Evolutionary conservation across 345 rosid species (phyloP).

Genomic region (Noccaea bulbosa): DNA sequence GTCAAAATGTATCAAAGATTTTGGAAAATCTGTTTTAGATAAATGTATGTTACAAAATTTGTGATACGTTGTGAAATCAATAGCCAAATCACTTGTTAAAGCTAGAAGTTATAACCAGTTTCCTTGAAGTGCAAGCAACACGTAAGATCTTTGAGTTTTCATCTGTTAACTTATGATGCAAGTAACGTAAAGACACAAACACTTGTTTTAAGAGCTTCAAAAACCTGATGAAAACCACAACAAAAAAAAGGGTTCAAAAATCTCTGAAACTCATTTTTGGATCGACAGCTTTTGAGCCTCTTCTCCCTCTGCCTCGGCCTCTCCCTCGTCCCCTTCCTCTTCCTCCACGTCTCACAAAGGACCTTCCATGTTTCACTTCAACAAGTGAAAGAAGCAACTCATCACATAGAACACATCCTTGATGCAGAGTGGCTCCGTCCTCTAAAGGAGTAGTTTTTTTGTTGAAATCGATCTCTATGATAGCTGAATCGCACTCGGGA

Average conservation of each 20-base stretch:
- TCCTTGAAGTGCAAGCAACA: neutral
- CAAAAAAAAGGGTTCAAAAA: conserved; percentile 22
- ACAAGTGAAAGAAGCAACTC: conserved; percentile 88
- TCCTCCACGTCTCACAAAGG: conserved; percentile 65
- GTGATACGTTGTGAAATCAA: neutral
- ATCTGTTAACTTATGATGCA: conserved; percentile 14
- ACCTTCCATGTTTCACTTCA: conserved; percentile 84
- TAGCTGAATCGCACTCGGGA: conserved; percentile 74
- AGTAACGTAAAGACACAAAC: neutral
- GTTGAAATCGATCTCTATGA: conserved; percentile 89
- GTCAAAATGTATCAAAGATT: conserved; percentile 23
- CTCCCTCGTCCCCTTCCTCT: conserved; percentile 77
- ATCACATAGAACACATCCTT: conserved; percentile 88
- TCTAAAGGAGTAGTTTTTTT: conserved; percentile 87
- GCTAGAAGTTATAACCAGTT: neutral
- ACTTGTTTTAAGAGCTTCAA: neutral
- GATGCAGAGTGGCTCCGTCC: conserved; percentile 78
- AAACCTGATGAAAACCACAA: too few species aligned
- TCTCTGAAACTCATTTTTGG: conserved; percentile 49
- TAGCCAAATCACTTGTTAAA: conserved; percentile 13
- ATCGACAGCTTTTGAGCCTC: conserved; percentile 44
- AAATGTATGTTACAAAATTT: neutral
- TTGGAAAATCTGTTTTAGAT: neutral
- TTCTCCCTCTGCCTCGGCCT: conserved; percentile 55
- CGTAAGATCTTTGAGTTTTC: neutral